Base-by-base conservation (phyloP, 495 filamentous ascomycete species). In the Immersiella caudata region DNA sequence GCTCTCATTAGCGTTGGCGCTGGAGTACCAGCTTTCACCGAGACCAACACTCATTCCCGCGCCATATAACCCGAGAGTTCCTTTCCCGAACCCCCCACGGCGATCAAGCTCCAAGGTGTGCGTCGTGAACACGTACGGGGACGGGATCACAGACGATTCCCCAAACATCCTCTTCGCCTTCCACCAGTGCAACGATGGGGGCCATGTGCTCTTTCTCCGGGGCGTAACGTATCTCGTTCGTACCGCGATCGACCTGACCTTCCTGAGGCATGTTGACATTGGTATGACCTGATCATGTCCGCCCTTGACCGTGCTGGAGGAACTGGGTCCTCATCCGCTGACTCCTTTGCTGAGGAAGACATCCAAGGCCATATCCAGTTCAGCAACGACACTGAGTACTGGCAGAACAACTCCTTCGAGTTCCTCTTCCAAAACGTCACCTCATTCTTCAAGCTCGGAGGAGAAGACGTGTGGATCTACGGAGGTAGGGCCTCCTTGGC, bases 361-460 rank as follows among this genome's bases (percentile, higher is more conserved):
- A 67, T 71, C 66, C 69, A 71, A 59, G 69, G 69, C 8, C 64
- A 40, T 25, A 71, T 71, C 54, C 62, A 56, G 33, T 91, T 91
- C 76, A 86, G 83, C 62, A 85, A 88, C 65, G 84, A 91, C 73
- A 89, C 85, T 6, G 79, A 83, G 58, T 91, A 91, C 79, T 90
- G 89, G 88, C 84, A 90, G 71, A 79, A 76, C 14, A 81, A 88
- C 65, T 78, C 80, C 16, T 91, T 90, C 80, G 74, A 75, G 22
- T 86, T 89, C 24, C 75, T 71, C 60, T 91, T 84, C 78, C 89
- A 91, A 69, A 89, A 90, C 69, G 82, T 85, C 0, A 87, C 86
- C 0, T 87, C 87, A 4, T 91, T 91, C 82, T 91, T 88, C 83
- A 83, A 86, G 75, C 80, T 91, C 66, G 88, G 89, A 36, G 89